These are phyloP conservation scores for Backusella mclennaniae DNA, from an alignment of 192 early-diverging fungal species.

Conservation along the genomic window DNA sequence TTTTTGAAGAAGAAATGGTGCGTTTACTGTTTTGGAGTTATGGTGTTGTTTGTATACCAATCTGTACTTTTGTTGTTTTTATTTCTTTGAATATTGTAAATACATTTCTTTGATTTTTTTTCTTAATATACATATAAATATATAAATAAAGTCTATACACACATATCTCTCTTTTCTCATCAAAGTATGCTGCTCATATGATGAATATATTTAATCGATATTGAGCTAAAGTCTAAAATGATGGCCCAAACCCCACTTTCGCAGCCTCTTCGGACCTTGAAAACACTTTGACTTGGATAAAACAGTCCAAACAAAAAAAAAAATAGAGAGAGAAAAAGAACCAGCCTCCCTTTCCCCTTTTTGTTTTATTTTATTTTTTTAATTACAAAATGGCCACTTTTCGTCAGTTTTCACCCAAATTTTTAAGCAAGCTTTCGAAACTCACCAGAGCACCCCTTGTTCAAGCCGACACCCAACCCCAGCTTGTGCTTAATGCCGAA, in stretches of 20 bases:
- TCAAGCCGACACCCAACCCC: constrained; percentile 24
- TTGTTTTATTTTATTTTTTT: constrained; percentile 17
- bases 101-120: background rate
- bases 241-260: too few relatives aligned
- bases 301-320: background rate
- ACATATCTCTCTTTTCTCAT: too few relatives aligned
- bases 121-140: background rate
- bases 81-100: constrained; percentile 31
- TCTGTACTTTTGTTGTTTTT: constrained; percentile 31
- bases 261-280: background rate
- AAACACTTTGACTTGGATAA: background rate
- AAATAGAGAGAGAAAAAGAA: background rate
- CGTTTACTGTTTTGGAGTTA: constrained; percentile 71
- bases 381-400: constrained; percentile 21
- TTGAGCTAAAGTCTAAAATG: background rate
- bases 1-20: constrained; percentile 69
- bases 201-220: background rate
- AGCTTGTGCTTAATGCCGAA: constrained; percentile 27
- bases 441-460: background rate
- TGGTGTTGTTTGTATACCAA: constrained; percentile 44
- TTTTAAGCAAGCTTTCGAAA: constrained; percentile 16
- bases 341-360: background rate
- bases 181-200: too few relatives aligned
- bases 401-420: constrained; percentile 16
- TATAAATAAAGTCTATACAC: too few relatives aligned